Evolutionary conservation across 202 grass and related monocot genomes (phyloP).

Genomic region (Saccharum hybrid): DNA sequence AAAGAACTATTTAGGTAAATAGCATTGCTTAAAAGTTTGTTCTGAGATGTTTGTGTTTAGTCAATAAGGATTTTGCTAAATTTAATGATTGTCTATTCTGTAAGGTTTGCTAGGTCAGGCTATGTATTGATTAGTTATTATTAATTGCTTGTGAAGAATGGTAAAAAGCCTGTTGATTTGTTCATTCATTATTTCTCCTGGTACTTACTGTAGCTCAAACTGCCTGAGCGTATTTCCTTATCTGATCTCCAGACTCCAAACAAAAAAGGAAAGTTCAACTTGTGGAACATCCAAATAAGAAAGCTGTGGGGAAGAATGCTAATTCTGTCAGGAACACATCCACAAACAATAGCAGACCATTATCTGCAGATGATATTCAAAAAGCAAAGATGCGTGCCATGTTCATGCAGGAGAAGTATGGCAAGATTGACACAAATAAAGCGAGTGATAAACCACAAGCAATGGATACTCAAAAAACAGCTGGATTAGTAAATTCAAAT

Average conservation of each 20-base stretch:
- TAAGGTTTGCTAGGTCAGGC: background rate
- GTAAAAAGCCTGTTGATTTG: slow-evolving; percentile 3
- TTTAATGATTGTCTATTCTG: slow-evolving; percentile 2
- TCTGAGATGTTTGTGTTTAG: background rate
- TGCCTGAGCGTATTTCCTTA: slow-evolving; percentile 63
- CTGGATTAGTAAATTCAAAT: slow-evolving; percentile 34
- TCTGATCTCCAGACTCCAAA: slow-evolving; percentile 76
- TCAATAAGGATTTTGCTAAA: background rate
- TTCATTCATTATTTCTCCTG: slow-evolving; percentile 22
- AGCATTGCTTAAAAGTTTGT: slow-evolving; percentile 3
- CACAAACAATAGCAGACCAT: slow-evolving; percentile 73
- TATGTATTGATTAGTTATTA: slow-evolving; percentile 27
- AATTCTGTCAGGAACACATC: slow-evolving; percentile 56
- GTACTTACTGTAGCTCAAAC: slow-evolving; percentile 25
- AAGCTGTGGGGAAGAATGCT: slow-evolving; percentile 56
- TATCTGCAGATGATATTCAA: slow-evolving; percentile 98
- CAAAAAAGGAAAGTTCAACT: slow-evolving; percentile 84
- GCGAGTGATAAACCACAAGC: slow-evolving; percentile 46
- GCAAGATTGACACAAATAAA: slow-evolving; percentile 62
- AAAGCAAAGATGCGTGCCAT: slow-evolving; percentile 97
- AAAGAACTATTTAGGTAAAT: slow-evolving; percentile 18
- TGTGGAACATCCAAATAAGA: slow-evolving; percentile 81
- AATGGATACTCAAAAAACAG: slow-evolving; percentile 43
- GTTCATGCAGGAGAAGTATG: slow-evolving; percentile 93
- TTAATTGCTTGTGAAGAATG: slow-evolving; percentile 10